These are phyloP conservation scores for Nemania abortiva DNA, from an alignment of 2,329 filamentous ascomycete species.

Conservation along the genomic window DNA sequence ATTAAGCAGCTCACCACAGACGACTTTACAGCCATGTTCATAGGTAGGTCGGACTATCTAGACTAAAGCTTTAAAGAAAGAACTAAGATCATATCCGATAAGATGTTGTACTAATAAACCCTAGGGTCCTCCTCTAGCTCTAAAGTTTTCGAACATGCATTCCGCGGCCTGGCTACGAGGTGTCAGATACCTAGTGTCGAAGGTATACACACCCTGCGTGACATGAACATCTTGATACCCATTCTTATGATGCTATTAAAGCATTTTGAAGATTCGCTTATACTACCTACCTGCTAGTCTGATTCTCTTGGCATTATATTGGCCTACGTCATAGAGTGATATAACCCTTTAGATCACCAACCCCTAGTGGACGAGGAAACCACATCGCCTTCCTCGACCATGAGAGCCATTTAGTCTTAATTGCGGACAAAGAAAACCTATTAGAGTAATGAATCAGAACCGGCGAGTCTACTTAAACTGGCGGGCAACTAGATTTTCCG, in stretches of 20 bases:
- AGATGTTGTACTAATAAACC: no score
- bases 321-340: neutral
- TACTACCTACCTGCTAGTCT: neutral
- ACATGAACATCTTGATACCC: neutral
- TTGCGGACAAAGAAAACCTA: neutral
- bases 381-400: neutral
- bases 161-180: neutral
- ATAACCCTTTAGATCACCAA: neutral
- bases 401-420: neutral
- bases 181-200: no score
- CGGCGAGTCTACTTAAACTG: neutral
- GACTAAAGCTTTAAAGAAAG: no score
- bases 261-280: neutral
- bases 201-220: no score
- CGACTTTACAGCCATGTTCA: neutral
- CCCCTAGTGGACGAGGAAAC: neutral
- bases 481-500: no score
- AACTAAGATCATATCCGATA: no score
- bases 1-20: neutral
- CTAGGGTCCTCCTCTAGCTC: no score
- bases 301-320: neutral
- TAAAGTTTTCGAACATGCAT: neutral
- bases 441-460: neutral
- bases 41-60: no score
- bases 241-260: neutral